Evolutionary conservation across 2,329 filamentous ascomycete genomes (phyloP).

Genomic region (Ascochyta koolunga): DNA sequence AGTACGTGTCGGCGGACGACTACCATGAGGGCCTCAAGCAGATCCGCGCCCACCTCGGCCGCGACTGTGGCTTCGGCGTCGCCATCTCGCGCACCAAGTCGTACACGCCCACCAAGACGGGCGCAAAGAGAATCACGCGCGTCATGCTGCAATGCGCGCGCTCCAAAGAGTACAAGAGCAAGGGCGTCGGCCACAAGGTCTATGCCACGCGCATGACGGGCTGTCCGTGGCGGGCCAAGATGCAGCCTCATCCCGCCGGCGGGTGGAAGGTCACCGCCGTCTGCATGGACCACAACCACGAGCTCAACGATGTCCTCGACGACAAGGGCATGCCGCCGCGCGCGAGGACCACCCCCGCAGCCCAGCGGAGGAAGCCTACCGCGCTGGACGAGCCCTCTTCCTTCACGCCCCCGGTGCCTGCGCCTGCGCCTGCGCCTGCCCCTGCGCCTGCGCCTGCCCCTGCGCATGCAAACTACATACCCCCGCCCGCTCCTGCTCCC

Average conservation of each 20-base stretch:
- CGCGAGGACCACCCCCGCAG: slow-evolving; percentile 8
- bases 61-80: slow-evolving; percentile 20
- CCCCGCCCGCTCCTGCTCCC: background rate
- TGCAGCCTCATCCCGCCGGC: slow-evolving; percentile 17
- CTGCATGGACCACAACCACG: slow-evolving; percentile 19
- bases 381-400: background rate
- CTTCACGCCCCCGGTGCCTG: slow-evolving; percentile 10
- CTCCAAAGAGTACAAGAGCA: slow-evolving; percentile 23
- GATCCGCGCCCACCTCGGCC: slow-evolving; percentile 18
- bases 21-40: slow-evolving; percentile 23
- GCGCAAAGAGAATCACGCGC: slow-evolving; percentile 17
- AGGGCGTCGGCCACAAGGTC: slow-evolving; percentile 12
- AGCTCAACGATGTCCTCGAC: slow-evolving; percentile 16
- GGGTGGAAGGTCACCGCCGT: slow-evolving; percentile 15
- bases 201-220: slow-evolving; percentile 20
- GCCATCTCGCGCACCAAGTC: slow-evolving; percentile 22
- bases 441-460: slow-evolving; percentile 15
- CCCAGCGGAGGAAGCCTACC: background rate
- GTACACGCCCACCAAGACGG: slow-evolving; percentile 17
- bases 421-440: too few species aligned
- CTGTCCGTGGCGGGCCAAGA: slow-evolving; percentile 20
- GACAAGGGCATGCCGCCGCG: slow-evolving; percentile 21
- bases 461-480: slow-evolving; percentile 6
- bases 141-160: slow-evolving; percentile 21
- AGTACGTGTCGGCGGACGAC: slow-evolving; percentile 17